Conservation (phyloP, 2,329 filamentous ascomycete species). For the Curvularia hawaiiensis region DNA sequence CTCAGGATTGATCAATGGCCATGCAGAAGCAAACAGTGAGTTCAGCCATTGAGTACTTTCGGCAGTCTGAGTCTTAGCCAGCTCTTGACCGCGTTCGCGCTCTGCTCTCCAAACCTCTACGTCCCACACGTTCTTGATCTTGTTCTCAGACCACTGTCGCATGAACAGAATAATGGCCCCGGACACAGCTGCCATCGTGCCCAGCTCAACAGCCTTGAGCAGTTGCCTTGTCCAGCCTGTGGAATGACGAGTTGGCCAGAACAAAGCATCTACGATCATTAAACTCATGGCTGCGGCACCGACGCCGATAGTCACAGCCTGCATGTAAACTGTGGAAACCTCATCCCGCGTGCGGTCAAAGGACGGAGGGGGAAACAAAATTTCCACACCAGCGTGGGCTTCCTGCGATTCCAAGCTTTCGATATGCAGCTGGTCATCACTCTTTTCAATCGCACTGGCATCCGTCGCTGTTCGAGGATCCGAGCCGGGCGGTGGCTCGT, state of each 20-base stretch:
- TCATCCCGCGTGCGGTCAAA: constrained; percentile 54
- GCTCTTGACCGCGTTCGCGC: constrained; percentile 57
- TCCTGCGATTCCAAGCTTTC: constrained; percentile 52
- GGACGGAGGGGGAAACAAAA: constrained; percentile 60
- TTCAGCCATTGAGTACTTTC: constrained; percentile 77
- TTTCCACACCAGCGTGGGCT: constrained; percentile 53
- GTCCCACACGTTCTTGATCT: constrained; percentile 67
- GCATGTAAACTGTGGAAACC: constrained; percentile 52
- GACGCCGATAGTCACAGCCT: constrained; percentile 50
- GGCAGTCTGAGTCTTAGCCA: constrained; percentile 56
- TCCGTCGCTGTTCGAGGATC: constrained; percentile 53
- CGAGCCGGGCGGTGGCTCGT: constrained; percentile 50
- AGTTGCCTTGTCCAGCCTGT: constrained; percentile 41
- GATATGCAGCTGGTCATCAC: constrained; percentile 48
- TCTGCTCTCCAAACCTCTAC: constrained; percentile 73
- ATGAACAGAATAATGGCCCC: constrained; percentile 53
- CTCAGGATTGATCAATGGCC: constrained; percentile 78
- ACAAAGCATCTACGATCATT: constrained; percentile 42
- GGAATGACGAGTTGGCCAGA: constrained; percentile 39
- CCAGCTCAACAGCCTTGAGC: constrained; percentile 35
- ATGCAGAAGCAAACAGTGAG: constrained; percentile 68
- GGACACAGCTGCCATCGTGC: constrained; percentile 34
- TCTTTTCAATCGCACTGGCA: constrained; percentile 52
- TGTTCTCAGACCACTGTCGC: constrained; percentile 65
- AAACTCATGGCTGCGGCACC: constrained; percentile 44